Conservation (phyloP, 306 rosid genomes). For the Rosa chinensis region DNA sequence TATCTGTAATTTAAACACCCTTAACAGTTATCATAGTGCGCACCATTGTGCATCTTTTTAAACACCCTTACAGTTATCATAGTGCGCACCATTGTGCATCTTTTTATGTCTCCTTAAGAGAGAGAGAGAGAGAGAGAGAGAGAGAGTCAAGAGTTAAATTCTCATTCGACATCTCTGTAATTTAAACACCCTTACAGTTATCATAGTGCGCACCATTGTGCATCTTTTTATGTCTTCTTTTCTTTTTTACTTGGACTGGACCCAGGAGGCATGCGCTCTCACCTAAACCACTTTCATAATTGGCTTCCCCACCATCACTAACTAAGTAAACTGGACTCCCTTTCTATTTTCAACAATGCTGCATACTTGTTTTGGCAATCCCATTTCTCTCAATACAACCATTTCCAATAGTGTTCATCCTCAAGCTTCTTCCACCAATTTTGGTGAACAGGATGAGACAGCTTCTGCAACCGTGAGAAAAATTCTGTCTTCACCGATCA, state of each 20-base stretch:
- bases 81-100: constrained; percentile 38
- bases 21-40: constrained; percentile 26
- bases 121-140: no score
- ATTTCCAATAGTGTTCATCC: constrained; percentile 2
- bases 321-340: constrained; percentile 6
- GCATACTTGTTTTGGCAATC: constrained; percentile 9
- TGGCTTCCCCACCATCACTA: constrained; percentile 23
- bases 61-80: not conserved
- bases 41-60: constrained; percentile 30
- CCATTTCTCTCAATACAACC: constrained; percentile 2
- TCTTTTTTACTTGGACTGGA: constrained; percentile 22
- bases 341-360: constrained; percentile 6
- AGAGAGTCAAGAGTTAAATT: constrained; percentile 5
- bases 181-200: constrained; percentile 7
- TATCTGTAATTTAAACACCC: constrained; percentile 21
- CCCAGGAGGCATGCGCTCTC: constrained; percentile 16
- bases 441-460: constrained; percentile 64
- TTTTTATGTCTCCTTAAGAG: constrained; percentile 13
- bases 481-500: constrained; percentile 72
- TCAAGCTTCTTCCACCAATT: constrained; percentile 59
- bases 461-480: constrained; percentile 90
- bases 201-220: constrained; percentile 32
- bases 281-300: constrained; percentile 4
- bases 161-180: constrained; percentile 25
- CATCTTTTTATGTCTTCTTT: constrained; percentile 25